A percentile compares a stretch with the other conserved stretches of the same genome.
These are phyloP conservation scores for Microthyrium microscopicum DNA, from an alignment of 2,329 filamentous ascomycete genomes.

Conservation along the genomic window DNA sequence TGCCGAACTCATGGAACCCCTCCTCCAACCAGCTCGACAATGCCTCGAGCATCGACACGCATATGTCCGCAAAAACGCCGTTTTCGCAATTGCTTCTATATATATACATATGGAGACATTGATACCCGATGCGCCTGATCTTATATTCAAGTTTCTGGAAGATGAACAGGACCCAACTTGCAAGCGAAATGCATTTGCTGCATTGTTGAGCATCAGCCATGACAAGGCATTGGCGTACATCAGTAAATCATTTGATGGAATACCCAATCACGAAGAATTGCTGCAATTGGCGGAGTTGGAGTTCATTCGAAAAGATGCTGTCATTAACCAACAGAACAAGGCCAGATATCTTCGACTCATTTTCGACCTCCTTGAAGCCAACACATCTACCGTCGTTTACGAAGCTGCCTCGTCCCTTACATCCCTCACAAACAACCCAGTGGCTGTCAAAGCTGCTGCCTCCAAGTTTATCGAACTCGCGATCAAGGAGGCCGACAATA, in stretches of 20 bases:
- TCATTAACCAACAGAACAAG: constrained; percentile 90
- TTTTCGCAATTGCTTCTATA: constrained; percentile 87
- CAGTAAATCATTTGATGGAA: constrained; percentile 76
- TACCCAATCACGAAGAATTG: constrained; percentile 86
- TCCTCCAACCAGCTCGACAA: constrained; percentile 77
- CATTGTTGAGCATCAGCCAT: constrained; percentile 78
- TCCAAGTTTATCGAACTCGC: constrained; percentile 91
- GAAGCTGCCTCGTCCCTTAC: constrained; percentile 93
- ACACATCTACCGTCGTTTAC: constrained; percentile 87
- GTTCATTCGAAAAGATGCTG: constrained; percentile 95
- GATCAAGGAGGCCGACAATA: constrained; percentile 97
- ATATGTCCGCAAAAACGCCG: constrained; percentile 96
- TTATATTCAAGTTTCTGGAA: constrained; percentile 78
- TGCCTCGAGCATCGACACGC: constrained; percentile 94
- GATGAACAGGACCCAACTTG: constrained; percentile 86
- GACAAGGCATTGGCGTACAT: constrained; percentile 82
- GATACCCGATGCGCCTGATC: constrained; percentile 88
- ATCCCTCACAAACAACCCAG: constrained; percentile 84
- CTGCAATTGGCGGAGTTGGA: constrained; percentile 87
- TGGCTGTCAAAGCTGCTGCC: constrained; percentile 92
- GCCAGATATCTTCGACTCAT: constrained; percentile 84
- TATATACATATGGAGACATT: constrained; percentile 78
- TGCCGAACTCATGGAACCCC: constrained; percentile 86
- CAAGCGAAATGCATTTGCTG: constrained; percentile 94
- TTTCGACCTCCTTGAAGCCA: constrained; percentile 88